Evolutionary conservation across 2,329 filamentous ascomycete genomes (phyloP), one percentile per base, ranked within the genome.

Genomic region (Fonsecaea monophora): DNA sequence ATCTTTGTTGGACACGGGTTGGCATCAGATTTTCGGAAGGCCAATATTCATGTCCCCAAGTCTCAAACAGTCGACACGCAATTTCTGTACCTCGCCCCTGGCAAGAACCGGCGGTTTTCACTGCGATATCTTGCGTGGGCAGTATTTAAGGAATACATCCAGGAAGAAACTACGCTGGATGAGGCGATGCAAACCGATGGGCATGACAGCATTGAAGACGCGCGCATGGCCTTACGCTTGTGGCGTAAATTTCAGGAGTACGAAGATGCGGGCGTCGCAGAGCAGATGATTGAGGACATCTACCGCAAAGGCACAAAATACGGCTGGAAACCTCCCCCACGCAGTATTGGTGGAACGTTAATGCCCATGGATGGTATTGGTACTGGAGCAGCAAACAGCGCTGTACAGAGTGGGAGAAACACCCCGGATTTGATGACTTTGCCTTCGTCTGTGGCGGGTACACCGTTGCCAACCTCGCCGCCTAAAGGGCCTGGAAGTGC

Each of bases 121-220:
- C 84, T 99, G 21, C 91, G 94, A 34, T 98, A 97, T 77, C 81
- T 99, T 18, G 94, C 95, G 0, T 97, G 93, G 90, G 89, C 89
- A 61, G 85, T 99, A 8, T 87, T 99, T 50, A 93, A 93, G 74
- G 92, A 98, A 78, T 92, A 94, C 74, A 97, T 99, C 68, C 96
- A 99, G 79, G 86, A 92, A 74, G 91, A 92, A 71, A 92, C 89
- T 6, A 92, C 89, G 7, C 60, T 65, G 25, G 72, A 71, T 37
- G 71, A 71, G 38, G 63, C 59, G 3, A 35, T 55, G 60, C 63
- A 15, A 68, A 77, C 72, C 42, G 78, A 82, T 54, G 81, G 81
- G 5, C 96, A 99, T 79, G 95, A 99, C 79, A 94, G 90, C 10
- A 96, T 99, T 72, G 95, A 98, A 78, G 95, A 99, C 77, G 94